Evolutionary conservation across 2,329 filamentous ascomycete species (phyloP).

Genomic region (Gyromitra esculenta): DNA sequence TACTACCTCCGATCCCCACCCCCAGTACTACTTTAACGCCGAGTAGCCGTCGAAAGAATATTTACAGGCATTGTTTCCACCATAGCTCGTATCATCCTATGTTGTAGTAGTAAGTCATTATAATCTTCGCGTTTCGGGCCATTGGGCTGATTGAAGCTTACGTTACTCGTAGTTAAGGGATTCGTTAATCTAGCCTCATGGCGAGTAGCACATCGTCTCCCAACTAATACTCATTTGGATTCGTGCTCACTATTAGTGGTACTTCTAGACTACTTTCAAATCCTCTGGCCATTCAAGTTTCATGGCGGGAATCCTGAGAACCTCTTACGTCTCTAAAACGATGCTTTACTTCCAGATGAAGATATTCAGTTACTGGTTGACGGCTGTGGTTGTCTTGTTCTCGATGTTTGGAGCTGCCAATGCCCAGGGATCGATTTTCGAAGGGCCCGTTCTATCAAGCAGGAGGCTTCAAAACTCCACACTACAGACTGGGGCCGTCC

Average conservation of each 20-base stretch:
- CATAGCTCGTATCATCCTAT: background rate
- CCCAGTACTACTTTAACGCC: background rate
- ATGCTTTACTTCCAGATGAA: background rate
- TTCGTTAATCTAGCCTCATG: background rate
- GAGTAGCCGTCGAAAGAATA: background rate
- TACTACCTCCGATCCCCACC: background rate
- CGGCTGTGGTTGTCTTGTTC: background rate
- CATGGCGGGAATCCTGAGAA: background rate
- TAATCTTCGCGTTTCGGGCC: background rate
- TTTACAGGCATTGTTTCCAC: background rate
- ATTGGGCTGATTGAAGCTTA: background rate
- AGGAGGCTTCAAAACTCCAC: background rate
- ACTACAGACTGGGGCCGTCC: too few species aligned
- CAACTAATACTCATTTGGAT: background rate
- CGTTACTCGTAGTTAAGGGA: background rate
- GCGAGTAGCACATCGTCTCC: background rate
- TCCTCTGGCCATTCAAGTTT: background rate
- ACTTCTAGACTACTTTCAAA: background rate
- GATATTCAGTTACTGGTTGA: background rate
- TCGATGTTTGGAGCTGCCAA: background rate
- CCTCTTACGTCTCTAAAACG: background rate
- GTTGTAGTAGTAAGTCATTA: background rate
- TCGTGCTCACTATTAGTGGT: background rate
- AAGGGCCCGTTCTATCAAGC: background rate
- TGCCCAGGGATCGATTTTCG: background rate